Evolutionary conservation across 2,329 filamentous ascomycete species (phyloP).

Genomic region (Alternaria alternata): DNA sequence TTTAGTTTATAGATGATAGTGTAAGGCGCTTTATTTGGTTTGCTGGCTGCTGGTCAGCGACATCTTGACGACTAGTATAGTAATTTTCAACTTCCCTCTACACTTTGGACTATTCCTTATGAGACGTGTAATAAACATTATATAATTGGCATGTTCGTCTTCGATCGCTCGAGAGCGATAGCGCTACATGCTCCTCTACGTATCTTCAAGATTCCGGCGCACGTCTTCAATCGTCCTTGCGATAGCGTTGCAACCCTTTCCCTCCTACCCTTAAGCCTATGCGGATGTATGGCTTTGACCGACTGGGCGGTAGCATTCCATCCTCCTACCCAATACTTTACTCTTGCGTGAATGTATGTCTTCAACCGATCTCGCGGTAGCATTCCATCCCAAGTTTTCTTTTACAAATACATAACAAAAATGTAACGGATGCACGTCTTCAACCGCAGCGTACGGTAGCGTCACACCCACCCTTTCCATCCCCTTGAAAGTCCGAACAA

Average conservation of each 20-base stretch:
- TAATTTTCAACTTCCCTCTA: background rate
- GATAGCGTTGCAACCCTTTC: conserved; percentile 21
- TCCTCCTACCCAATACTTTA: conserved; percentile 5
- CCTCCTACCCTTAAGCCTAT: background rate
- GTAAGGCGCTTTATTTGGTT: background rate
- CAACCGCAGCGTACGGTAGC: conserved; percentile 30
- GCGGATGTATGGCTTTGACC: conserved; percentile 35
- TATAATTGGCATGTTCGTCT: conserved; percentile 13
- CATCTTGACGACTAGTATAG: background rate
- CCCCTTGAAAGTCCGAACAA: background rate
- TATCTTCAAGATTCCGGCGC: background rate
- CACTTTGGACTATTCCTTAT: background rate
- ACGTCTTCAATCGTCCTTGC: conserved; percentile 26
- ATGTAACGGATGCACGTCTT: conserved; percentile 11
- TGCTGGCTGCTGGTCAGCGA: conserved; percentile 12
- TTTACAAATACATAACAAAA: background rate
- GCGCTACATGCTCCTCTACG: conserved; percentile 8
- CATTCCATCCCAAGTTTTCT: conserved; percentile 24
- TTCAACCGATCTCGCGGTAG: conserved; percentile 38
- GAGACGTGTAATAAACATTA: conserved; percentile 7
- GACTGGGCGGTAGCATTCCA: conserved; percentile 35
- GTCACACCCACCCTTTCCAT: conserved; percentile 25
- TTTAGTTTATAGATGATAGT: too few species aligned
- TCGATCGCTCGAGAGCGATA: conserved; percentile 9
- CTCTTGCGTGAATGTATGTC: conserved; percentile 29